Base-by-base conservation (phyloP, 2,329 filamentous ascomycete genomes). In the Blastomyces percursus region DNA sequence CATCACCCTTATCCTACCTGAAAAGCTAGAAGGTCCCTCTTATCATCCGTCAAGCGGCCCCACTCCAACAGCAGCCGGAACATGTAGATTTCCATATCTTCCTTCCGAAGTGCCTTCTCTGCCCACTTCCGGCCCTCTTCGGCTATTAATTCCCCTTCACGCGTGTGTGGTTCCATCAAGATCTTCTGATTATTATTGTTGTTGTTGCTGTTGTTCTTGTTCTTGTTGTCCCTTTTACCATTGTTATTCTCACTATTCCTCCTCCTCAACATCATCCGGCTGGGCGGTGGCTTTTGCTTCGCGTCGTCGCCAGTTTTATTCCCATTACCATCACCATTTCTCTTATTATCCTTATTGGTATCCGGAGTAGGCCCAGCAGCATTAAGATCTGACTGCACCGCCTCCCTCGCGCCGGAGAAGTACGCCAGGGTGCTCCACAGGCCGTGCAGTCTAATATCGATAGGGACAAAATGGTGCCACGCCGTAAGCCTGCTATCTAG, bases 31-130 rank as follows among this genome's bases (percentile, higher is more conserved):
- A 75, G 70, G 68, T 82, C 80, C 67, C 81, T 75, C 61, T 69
- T 70, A 69, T 91, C 87, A 73, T 88, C 83, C 27, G 87, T 81
- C 54, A 91, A 70, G 65, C 88, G 76, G 2, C 82, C 88, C 87
- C 89, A 94, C 76, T 94, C 90, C 24, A 94, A 75, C 68, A 94
- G 74, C 64, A 94, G 72, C 56, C 90, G 78, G 70, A 92, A 94
- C 69, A 93, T 79, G 70, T 94, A 94, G 11, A 91, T 82, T 73
- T 91, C 87, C 83, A 88, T 89, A 69, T 94, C 90, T 71, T 87
- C 86, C 68, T 82, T 84, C 64, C 86, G 78, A 21, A 91, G 68
- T 14, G 83, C 86, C 70, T 79, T 79, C 7, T 77, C 76, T 2
- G 84, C 85, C 88, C 89, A 91, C 63, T 81, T 80, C 60, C 80